These are phyloP conservation scores for Periconia digitata DNA, from an alignment of 2,329 filamentous ascomycete species.

Conservation along the genomic window DNA sequence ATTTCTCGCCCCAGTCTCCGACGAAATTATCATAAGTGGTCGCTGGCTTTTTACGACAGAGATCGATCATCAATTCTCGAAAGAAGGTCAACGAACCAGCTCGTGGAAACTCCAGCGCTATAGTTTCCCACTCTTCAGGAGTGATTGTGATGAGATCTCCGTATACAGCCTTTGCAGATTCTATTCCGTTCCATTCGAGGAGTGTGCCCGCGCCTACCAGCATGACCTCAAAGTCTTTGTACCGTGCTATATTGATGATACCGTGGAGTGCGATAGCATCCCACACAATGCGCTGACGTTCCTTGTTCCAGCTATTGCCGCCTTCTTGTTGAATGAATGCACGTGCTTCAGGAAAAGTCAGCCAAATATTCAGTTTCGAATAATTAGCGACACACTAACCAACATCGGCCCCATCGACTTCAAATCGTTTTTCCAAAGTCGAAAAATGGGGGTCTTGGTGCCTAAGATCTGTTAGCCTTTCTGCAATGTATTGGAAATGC, in stretches of 20 bases:
- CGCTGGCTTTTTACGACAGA: slow-evolving; percentile 45
- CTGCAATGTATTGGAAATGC: slow-evolving; percentile 21
- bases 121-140: not conserved
- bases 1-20: slow-evolving; percentile 38
- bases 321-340: slow-evolving; percentile 27
- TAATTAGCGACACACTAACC: not conserved
- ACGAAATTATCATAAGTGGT: slow-evolving; percentile 43
- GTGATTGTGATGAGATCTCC: slow-evolving; percentile 4
- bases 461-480: not conserved
- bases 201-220: not conserved
- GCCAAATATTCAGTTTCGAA: not conserved
- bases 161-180: not conserved
- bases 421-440: slow-evolving; percentile 51
- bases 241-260: slow-evolving; percentile 37
- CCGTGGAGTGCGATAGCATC: slow-evolving; percentile 54
- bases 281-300: slow-evolving; percentile 51
- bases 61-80: slow-evolving; percentile 42
- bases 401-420: slow-evolving; percentile 53
- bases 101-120: slow-evolving; percentile 35
- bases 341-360: slow-evolving; percentile 27
- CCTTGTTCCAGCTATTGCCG: slow-evolving; percentile 40
- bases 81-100: slow-evolving; percentile 34
- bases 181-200: not conserved
- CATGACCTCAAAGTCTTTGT: slow-evolving; percentile 30
- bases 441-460: slow-evolving; percentile 25